Conservation (phyloP, 1,284 basidiomycete species). For the Papiliotrema laurentii region DNA sequence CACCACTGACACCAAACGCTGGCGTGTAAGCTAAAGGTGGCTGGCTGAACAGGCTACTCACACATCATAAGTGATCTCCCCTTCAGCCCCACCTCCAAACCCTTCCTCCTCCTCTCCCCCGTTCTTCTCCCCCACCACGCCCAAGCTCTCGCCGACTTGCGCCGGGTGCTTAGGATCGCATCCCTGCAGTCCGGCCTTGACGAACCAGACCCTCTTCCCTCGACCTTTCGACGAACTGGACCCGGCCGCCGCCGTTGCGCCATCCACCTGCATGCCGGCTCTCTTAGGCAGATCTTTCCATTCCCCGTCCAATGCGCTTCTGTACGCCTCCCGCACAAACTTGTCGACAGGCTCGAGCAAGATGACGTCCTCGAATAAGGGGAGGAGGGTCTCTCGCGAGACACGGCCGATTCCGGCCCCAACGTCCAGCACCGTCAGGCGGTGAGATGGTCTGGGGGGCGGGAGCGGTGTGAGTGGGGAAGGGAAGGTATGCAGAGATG, state of each 20-base stretch:
- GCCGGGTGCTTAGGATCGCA: slow-evolving; percentile 62
- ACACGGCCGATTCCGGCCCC: slow-evolving; percentile 85
- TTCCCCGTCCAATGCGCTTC: slow-evolving; percentile 47
- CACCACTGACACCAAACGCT: slow-evolving; percentile 93
- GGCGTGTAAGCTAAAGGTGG: too few species aligned
- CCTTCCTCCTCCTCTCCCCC: slow-evolving; percentile 20
- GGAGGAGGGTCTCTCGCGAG: slow-evolving; percentile 75
- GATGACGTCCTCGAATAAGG: slow-evolving; percentile 76
- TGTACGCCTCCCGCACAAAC: slow-evolving; percentile 69
- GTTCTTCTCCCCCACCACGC: slow-evolving; percentile 33
- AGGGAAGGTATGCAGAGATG: slow-evolving; percentile 68
- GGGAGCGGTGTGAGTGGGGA: slow-evolving; percentile 55
- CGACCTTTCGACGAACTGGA: slow-evolving; percentile 49
- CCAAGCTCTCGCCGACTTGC: slow-evolving; percentile 24
- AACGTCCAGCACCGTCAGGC: slow-evolving; percentile 76
- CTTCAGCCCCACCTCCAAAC: slow-evolving; percentile 27
- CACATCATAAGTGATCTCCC: slow-evolving; percentile 40
- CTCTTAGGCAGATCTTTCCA: slow-evolving; percentile 59
- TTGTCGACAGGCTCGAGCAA: slow-evolving; percentile 77
- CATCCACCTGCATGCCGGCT: slow-evolving; percentile 33
- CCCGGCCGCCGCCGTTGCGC: slow-evolving; percentile 57
- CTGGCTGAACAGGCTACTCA: slow-evolving; percentile 36
- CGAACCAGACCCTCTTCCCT: slow-evolving; percentile 72
- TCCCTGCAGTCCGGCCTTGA: slow-evolving; percentile 69
- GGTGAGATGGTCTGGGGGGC: slow-evolving; percentile 31